Conservation (phyloP, 169 alveolate species). For the Eimeria falciformis region DNA sequence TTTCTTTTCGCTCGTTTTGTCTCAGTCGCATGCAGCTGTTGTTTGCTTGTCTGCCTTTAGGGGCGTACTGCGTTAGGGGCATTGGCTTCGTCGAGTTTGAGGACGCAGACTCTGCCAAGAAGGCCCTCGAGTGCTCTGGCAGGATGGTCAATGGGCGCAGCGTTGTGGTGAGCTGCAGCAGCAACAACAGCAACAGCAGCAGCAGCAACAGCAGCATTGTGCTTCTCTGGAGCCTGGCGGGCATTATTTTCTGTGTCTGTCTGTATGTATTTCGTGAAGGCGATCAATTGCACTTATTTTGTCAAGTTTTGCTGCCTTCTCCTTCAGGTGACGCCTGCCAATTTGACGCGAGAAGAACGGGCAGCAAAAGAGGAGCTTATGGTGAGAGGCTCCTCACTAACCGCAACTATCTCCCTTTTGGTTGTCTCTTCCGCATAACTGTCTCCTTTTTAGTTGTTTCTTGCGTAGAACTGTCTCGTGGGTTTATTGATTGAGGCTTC, state of each 20-base stretch:
- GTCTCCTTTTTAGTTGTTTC: background rate
- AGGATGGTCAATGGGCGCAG: slow-evolving; percentile 24
- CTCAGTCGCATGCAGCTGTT: background rate
- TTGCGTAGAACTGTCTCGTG: background rate
- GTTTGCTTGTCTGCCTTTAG: background rate
- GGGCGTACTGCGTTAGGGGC: slow-evolving; percentile 42
- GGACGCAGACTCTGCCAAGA: slow-evolving; percentile 45
- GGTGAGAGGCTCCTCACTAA: background rate
- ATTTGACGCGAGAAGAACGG: slow-evolving; percentile 64
- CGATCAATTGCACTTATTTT: background rate
- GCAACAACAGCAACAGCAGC: no score
- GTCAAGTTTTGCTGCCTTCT: background rate
- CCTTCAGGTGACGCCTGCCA: slow-evolving; percentile 48
- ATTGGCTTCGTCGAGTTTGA: slow-evolving; percentile 68
- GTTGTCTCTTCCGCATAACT: background rate
- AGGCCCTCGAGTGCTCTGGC: slow-evolving; percentile 57
- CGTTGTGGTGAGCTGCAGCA: slow-evolving; percentile 18
- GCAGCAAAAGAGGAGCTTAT: slow-evolving; percentile 49
- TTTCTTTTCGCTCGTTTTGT: no score
- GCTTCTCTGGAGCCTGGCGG: background rate
- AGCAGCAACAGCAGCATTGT: no score
- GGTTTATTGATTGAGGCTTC: background rate
- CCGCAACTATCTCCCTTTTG: background rate
- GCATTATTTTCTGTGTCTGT: background rate
- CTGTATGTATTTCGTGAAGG: background rate